Evolutionary conservation across 139 green algal species (phyloP), one percentile per base, ranked within the genome.

Genomic region (Chlamydomonas incerta): DNA sequence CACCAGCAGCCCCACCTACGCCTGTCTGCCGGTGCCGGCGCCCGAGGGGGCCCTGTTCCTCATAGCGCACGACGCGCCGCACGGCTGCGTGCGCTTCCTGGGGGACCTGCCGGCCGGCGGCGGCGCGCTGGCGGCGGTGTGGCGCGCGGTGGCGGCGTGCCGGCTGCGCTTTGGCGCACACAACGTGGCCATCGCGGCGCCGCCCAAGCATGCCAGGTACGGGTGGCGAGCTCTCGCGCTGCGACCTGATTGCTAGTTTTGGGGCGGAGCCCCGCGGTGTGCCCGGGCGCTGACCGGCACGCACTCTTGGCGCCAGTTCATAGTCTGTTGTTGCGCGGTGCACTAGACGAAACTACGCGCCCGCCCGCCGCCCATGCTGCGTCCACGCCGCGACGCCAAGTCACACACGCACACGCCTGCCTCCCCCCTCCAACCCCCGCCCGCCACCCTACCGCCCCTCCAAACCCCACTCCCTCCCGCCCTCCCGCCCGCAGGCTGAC

Each of bases 151-250:
- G 67, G 80, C 67, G 80, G 55, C 26, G 34, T 86, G 80, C 37
- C 50, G 80, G 26, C 34, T 6, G 33, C 68, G 80, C 2, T 86
- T 86, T 55, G 80, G 52, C 34, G 28, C 31, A 46, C 80, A 86
- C 72, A 85, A 63, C 15, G 80, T 90, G 23, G 80, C 86, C 24
- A 73, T 90, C 29, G 83, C 86, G 35, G 86, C 80, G 35, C 86
- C 86, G 66, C 86, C 86, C 28, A 87, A 86, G 47, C 86, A 90
- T n/a, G 83, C 86, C 34, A 80, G 85, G 85, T 89, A 71, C 13
- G 60, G 60, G 18, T 24, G 11, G 9, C 55, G 55, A 4, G 17
- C 63, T 70, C 13, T 37, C 28, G 3, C 28, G 28, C 37, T 26
- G 29, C 66, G 63, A n/a, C n/a, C n/a, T n/a, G n/a, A n/a, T n/a